These are phyloP conservation scores for Marchantia polymorpha DNA, from an alignment of 225 moss, liverwort and hornwort genomes.

Conservation along the genomic window DNA sequence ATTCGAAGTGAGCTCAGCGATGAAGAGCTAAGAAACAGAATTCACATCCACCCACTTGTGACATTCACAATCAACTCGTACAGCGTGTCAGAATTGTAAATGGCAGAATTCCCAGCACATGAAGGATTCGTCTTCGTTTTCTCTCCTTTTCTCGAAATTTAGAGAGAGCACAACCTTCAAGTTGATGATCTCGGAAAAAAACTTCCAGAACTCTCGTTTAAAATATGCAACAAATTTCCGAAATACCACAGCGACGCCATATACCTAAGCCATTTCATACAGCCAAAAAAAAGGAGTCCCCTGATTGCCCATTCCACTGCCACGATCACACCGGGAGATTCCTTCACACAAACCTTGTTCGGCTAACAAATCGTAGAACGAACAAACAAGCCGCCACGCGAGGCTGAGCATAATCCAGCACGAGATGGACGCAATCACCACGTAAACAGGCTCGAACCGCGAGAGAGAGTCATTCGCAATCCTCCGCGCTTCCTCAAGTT, in stretches of 20 bases:
- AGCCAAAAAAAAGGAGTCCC: neutral
- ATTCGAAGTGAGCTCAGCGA: too few species aligned
- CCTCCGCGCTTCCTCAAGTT: slow-evolving; percentile 44
- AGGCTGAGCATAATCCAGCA: slow-evolving; percentile 54
- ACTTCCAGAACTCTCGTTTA: neutral
- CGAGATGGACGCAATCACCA: slow-evolving; percentile 56
- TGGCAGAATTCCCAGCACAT: too few species aligned
- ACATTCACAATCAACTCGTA: too few species aligned
- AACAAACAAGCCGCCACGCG: slow-evolving; percentile 27
- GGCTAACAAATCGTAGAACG: slow-evolving; percentile 41
- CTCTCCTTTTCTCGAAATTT: too few species aligned
- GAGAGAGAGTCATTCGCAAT: slow-evolving; percentile 56
- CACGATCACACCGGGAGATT: neutral
- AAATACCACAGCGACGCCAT: too few species aligned
- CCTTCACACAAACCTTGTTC: slow-evolving; percentile 56
- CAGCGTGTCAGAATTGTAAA: too few species aligned
- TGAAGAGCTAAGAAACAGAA: neutral
- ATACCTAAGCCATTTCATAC: neutral
- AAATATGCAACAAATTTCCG: neutral
- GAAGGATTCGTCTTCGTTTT: too few species aligned
- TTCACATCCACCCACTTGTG: neutral
- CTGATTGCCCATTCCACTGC: neutral
- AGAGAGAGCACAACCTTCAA: too few species aligned
- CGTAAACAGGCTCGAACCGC: slow-evolving; percentile 61
- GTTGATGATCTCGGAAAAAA: too few species aligned